A percentile compares a stretch with the other conserved stretches of the same genome.
phyloP scores from a whole-genome alignment of 306 rosid species.

The Aeschynomene evenia region DNA sequence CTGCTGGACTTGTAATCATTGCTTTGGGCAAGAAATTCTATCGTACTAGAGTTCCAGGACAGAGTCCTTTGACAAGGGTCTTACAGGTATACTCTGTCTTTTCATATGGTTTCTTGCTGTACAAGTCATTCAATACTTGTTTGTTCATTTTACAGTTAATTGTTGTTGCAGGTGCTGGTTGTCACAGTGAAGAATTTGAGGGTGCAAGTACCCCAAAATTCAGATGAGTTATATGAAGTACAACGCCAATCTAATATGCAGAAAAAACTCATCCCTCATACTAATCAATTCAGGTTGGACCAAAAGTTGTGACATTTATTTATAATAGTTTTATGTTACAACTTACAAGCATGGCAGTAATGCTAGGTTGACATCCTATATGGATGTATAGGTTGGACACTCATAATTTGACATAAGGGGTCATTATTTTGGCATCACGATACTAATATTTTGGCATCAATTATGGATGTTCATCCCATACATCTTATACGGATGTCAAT shows the following conservation, averaged over 20 bases:
- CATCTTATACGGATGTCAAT: too few species aligned
- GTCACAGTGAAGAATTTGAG: constrained; percentile 38
- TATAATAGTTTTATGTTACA: background rate
- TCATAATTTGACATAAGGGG: too few species aligned
- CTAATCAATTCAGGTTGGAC: constrained; percentile 37
- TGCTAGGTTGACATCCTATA: too few species aligned
- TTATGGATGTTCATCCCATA: too few species aligned
- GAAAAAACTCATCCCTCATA: constrained; percentile 35
- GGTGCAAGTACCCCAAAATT: constrained; percentile 28
- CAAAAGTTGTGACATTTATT: background rate
- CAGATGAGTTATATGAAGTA: constrained; percentile 33
- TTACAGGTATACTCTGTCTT: constrained; percentile 34
- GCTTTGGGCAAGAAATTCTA: constrained; percentile 46
- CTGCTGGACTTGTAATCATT: constrained; percentile 40
- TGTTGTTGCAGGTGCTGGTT: constrained; percentile 40
- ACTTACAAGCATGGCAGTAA: too few species aligned
- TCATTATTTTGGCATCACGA: too few species aligned
- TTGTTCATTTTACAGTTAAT: background rate
- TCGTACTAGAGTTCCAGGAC: constrained; percentile 40
- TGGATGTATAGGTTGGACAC: too few species aligned
- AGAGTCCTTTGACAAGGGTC: constrained; percentile 48
- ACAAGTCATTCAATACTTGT: background rate
- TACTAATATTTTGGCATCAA: too few species aligned
- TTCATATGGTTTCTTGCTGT: background rate
- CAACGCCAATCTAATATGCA: constrained; percentile 8